Percentiles rank a stretch among this genome's conserved stretches.
Conservation (phyloP, 2,329 filamentous ascomycete species). For the Elsinoe australis region DNA sequence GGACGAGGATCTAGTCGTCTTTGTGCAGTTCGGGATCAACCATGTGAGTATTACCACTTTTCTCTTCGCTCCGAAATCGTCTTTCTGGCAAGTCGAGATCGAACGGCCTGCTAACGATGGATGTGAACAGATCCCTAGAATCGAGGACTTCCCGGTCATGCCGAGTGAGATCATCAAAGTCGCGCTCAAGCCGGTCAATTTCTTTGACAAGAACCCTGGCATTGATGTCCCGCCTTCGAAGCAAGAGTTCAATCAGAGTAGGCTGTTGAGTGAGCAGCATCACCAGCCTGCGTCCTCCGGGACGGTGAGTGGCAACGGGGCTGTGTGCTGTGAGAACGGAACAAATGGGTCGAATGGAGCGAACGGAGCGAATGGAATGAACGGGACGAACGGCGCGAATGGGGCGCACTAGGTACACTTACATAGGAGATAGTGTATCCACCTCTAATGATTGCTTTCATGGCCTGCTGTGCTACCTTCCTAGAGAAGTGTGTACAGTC, state of each 20-base stretch:
- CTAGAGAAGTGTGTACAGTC: no score
- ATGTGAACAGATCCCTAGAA: slow-evolving; percentile 36
- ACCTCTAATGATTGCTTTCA: no score
- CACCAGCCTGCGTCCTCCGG: slow-evolving; percentile 30
- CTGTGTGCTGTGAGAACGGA: slow-evolving; percentile 41
- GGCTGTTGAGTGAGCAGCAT: slow-evolving; percentile 28
- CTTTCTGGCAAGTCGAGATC: no score
- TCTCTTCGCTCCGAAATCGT: not conserved
- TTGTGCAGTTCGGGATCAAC: slow-evolving; percentile 51
- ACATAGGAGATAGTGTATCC: no score
- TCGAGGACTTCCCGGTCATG: slow-evolving; percentile 55
- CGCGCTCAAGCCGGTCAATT: slow-evolving; percentile 52
- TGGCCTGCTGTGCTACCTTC: no score
- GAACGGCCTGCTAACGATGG: no score
- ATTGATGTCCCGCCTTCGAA: slow-evolving; percentile 50
- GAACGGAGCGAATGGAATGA: not conserved
- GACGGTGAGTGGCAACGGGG: slow-evolving; percentile 30
- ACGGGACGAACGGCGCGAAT: not conserved
- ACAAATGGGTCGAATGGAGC: slow-evolving; percentile 34
- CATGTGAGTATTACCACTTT: slow-evolving; percentile 31
- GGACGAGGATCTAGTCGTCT: slow-evolving; percentile 51
- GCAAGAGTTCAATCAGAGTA: slow-evolving; percentile 41
- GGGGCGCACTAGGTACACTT: slow-evolving; percentile 3
- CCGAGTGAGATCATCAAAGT: slow-evolving; percentile 51
- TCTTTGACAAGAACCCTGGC: slow-evolving; percentile 52